phyloP scores from a whole-genome alignment of 1,284 basidiomycete species.

The Trichosporon ovoides region DNA sequence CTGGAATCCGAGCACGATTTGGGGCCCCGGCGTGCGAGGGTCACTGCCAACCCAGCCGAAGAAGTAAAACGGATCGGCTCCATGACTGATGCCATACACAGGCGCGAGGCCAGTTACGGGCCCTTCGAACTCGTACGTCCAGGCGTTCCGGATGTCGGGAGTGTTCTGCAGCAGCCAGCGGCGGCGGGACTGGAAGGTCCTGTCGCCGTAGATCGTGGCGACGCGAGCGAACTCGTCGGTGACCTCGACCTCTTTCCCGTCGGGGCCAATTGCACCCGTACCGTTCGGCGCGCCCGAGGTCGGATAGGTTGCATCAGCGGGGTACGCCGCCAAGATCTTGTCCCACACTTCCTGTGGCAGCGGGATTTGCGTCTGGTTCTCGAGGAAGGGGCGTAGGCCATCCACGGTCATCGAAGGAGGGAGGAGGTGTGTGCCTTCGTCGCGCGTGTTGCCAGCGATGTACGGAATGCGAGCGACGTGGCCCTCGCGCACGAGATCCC shows the following conservation, averaged over 20 bases:
- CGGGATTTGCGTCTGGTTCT: constrained; percentile 15
- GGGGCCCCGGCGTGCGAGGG: neutral
- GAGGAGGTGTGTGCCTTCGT: constrained; percentile 32
- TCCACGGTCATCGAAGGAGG: constrained; percentile 1
- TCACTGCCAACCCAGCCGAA: constrained; percentile 20
- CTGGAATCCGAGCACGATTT: neutral
- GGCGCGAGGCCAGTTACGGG: neutral
- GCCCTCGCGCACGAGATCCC: constrained; percentile 32
- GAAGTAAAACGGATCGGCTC: constrained; percentile 27
- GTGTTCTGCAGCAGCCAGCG: constrained; percentile 30
- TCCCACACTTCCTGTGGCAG: constrained; percentile 17
- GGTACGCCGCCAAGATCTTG: constrained; percentile 13
- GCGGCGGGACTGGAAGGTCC: constrained; percentile 30
- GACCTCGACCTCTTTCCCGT: neutral
- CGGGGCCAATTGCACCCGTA: neutral
- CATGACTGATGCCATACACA: constrained; percentile 13
- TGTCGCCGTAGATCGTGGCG: constrained; percentile 29
- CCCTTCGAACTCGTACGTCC: constrained; percentile 33
- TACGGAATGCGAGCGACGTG: constrained; percentile 41
- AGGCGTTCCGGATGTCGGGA: constrained; percentile 22
- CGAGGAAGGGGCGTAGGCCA: neutral
- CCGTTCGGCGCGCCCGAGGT: neutral
- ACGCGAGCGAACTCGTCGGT: neutral
- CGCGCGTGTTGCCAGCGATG: constrained; percentile 42
- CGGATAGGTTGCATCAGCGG: neutral